Base-by-base conservation (phyloP, 169 alveolate genomes). In the Blepharisma undulans region DNA sequence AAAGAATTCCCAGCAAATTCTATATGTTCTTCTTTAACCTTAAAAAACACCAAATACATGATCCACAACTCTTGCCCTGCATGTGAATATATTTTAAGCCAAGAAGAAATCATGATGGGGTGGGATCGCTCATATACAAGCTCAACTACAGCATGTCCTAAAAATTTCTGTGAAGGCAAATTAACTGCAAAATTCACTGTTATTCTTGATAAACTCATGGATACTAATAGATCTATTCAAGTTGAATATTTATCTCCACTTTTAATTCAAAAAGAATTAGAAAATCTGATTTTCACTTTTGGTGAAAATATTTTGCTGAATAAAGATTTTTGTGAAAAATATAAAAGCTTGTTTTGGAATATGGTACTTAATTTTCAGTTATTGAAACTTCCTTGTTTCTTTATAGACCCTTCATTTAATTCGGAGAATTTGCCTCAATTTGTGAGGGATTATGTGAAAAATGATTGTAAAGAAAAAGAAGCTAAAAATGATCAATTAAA, bases 21-120 rank as follows among this genome's bases (percentile, higher is more conserved):
- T 66, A 1, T 86, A 18, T 86, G 91, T 27, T 6, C 29, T 19
- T 2, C 59, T 32, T 86, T 86, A 8, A 25, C 3, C 27, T 36
- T 86, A 3, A 85, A 72, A 25, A 36, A 86, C 61, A 7, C 19
- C 29, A 48, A n/a, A n/a, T 86, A 61, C 71, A 27, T 71, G n/a
- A 85, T 48, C 14, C 61, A 86, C 6, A 85, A 86, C 29, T 19
- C 25, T 29, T 86, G 91, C 29, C 91, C 91, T 29, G 71, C 16
- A 19, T 86, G 91, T 72, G 91, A 86, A 66, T 32, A 86, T 5
- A 71, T n/a, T 86, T 25, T 86, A n/a, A 86, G 48, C 27, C 48
- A 86, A 30, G 91, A 86, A 86, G 91, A 86, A n/a, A 86, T 86
- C 4, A 66, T 86, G 81, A n/a, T 30, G 22, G 91, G 91, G 16